Conservation (phyloP, 192 early-diverging fungal genomes). For the Rhizoclosmatium globosum region DNA sequence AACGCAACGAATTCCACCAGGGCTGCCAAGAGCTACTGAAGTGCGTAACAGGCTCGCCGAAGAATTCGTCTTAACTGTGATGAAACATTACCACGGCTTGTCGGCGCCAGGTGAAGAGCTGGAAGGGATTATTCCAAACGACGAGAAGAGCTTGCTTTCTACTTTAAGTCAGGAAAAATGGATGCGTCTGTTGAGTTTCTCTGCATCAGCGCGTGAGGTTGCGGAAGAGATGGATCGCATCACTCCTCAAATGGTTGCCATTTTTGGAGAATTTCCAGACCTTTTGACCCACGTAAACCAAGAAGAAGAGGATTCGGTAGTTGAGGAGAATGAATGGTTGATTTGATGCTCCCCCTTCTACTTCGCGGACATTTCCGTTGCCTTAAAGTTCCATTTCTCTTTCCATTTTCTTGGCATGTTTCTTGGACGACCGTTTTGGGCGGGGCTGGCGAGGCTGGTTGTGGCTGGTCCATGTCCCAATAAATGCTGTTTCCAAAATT, state of each 20-base stretch:
- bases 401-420: no score
- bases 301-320: background rate
- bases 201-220: slow-evolving; percentile 13
- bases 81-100: slow-evolving; percentile 4
- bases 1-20: slow-evolving; percentile 27
- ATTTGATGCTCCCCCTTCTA: no score
- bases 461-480: no score
- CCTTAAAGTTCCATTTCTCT: no score
- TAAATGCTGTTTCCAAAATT: no score
- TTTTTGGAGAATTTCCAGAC: slow-evolving; percentile 34
- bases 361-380: no score
- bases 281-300: background rate
- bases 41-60: slow-evolving; percentile 25
- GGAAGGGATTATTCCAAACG: background rate
- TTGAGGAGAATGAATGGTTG: background rate
- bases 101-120: background rate
- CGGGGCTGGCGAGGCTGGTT: no score
- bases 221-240: slow-evolving; percentile 20
- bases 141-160: background rate
- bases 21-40: slow-evolving; percentile 24
- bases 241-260: background rate
- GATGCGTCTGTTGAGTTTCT: slow-evolving; percentile 23
- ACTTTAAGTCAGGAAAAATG: slow-evolving; percentile 18
- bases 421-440: no score
- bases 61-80: slow-evolving; percentile 11